These are phyloP conservation scores for Umbellularia californica DNA, from an alignment of 164 flowering plant genomes.

Conservation along the genomic window DNA sequence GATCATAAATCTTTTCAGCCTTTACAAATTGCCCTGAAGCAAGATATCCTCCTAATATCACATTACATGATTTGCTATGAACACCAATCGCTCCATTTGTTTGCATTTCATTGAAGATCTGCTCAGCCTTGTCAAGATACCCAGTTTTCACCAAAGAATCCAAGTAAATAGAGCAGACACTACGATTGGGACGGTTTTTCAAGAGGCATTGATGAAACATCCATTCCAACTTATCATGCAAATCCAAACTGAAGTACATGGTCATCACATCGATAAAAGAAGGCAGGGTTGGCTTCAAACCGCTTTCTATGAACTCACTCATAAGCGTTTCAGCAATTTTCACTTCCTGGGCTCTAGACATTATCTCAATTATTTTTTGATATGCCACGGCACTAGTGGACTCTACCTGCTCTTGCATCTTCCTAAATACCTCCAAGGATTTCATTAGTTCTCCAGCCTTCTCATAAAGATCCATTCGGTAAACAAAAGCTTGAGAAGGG, in stretches of 20 bases:
- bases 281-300: slow-evolving; percentile 64
- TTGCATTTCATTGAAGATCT: slow-evolving; percentile 61
- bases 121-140: slow-evolving; percentile 62
- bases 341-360: slow-evolving; percentile 56
- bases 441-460: slow-evolving; percentile 54
- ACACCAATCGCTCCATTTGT: slow-evolving; percentile 53
- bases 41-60: slow-evolving; percentile 60
- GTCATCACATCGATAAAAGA: slow-evolving; percentile 54
- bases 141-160: slow-evolving; percentile 62
- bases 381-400: slow-evolving; percentile 51
- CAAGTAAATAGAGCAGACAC: slow-evolving; percentile 59
- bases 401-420: slow-evolving; percentile 44
- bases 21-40: slow-evolving; percentile 42
- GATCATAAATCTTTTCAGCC: slow-evolving; percentile 64
- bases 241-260: slow-evolving; percentile 52
- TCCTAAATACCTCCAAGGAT: slow-evolving; percentile 63
- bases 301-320: slow-evolving; percentile 64
- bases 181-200: slow-evolving; percentile 56
- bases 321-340: slow-evolving; percentile 71
- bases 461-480: slow-evolving; percentile 75
- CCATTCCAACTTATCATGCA: slow-evolving; percentile 65
- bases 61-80: slow-evolving; percentile 59
- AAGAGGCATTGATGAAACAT: slow-evolving; percentile 56
- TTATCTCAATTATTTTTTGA: slow-evolving; percentile 76
- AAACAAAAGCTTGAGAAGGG: slow-evolving; percentile 70